Evolutionary conservation across 148 eudicot genomes (phyloP).

Genomic region (Silene uniflora): DNA sequence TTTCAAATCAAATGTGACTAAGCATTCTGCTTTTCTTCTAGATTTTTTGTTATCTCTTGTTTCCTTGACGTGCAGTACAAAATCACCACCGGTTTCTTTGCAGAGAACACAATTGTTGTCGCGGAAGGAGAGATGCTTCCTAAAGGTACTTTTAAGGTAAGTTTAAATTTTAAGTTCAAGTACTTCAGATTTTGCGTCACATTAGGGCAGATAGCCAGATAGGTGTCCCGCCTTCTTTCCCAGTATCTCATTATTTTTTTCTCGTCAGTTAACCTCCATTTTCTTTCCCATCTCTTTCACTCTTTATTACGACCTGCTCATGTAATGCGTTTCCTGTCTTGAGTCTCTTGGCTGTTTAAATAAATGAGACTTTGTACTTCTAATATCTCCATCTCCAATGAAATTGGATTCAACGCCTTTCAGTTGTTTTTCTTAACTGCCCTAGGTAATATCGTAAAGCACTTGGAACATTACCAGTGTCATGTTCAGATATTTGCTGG

Average conservation of each 20-base stretch:
- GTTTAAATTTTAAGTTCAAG: constrained; percentile 5
- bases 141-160: constrained; percentile 79
- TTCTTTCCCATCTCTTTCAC: neutral
- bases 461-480: neutral
- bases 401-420: neutral
- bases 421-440: neutral
- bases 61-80: constrained; percentile 72
- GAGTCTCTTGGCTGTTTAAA: neutral
- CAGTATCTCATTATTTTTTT: neutral
- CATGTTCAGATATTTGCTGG: neutral
- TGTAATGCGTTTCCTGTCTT: neutral
- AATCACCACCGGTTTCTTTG: constrained; percentile 80
- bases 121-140: constrained; percentile 92
- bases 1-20: neutral
- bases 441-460: neutral
- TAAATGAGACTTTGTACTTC: neutral
- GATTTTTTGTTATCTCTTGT: neutral
- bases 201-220: no score
- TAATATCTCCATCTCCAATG: neutral
- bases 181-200: neutral
- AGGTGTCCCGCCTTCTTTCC: neutral
- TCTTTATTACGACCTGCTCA: neutral
- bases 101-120: constrained; percentile 80
- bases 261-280: neutral
- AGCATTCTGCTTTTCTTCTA: neutral